Conservation (phyloP, 768 basidiomycete species). For the Suillus clintonianus region DNA sequence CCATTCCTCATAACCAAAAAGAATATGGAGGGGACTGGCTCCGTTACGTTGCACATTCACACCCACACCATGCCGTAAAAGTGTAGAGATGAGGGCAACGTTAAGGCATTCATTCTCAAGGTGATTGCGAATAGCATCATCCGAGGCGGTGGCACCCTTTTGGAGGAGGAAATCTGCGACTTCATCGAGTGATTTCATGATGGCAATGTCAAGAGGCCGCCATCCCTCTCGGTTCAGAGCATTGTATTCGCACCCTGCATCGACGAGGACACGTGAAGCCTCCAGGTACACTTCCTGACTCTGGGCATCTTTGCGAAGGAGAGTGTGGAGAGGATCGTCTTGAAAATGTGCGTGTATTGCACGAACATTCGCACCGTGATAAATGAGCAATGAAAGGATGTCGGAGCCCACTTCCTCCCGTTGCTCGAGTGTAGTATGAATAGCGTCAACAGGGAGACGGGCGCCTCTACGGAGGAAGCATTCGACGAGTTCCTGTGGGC, state of each 20-base stretch:
- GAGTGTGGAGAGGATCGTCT: background rate
- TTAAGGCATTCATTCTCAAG: background rate
- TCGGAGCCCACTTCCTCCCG: background rate
- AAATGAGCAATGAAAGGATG: background rate
- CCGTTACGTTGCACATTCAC: background rate
- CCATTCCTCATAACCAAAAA: background rate
- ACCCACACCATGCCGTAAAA: background rate
- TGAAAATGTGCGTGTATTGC: background rate
- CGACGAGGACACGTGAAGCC: conserved; percentile 3
- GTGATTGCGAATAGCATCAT: background rate
- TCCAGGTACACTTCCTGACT: background rate
- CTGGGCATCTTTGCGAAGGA: background rate
- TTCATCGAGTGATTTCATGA: background rate
- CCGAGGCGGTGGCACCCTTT: background rate
- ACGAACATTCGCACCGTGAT: background rate
- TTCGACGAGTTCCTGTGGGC: background rate
- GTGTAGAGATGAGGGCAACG: background rate
- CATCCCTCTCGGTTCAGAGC: background rate
- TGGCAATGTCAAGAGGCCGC: conserved; percentile 6
- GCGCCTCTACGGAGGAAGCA: background rate
- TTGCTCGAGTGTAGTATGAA: background rate
- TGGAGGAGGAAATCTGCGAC: background rate
- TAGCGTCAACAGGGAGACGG: background rate
- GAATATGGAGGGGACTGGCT: background rate
- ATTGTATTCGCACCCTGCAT: conserved; percentile 10